Base-by-base conservation (phyloP, 495 filamentous ascomycete genomes). In the Hypoxylon crocopeplum region DNA sequence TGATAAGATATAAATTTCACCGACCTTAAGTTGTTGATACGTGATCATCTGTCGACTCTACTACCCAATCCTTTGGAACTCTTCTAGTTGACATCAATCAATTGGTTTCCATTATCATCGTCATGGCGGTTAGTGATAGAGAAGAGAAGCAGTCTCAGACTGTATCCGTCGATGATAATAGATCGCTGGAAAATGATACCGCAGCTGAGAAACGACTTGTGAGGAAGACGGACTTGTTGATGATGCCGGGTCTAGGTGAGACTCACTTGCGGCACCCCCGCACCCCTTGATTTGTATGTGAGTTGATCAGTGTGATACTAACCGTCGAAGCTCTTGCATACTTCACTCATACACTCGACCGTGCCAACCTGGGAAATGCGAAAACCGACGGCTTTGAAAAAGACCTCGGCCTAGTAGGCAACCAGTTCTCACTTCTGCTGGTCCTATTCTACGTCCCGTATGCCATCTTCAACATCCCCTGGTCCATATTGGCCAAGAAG, bases 281-380 rank as follows among this genome's bases (percentile, higher is more conserved):
- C 17, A 15, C 13, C 20, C 11, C 21, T 19, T 20, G 13, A 10
- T 32, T 15, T 11, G 12, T 45, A 5, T n/a, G n/a, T n/a, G n/a
- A n/a, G n/a, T n/a, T n/a, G 25, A 13, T 4, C 13, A 13, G n/a
- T 42, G 11, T 15, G 12, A 27, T 36, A 11, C 29, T 41, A 17
- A 50, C 45, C 4, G n/a, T 66, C 24, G 29, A 59, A 44, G 49
- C 63, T n/a, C 49, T 71, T 15, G 62, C 69, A 49, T 71, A 71
- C 57, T 60, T 71, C 29, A 71, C 69, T 38, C 69, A 73, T 24
- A 56, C 52, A 3, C 42, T 72, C 7, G 56, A 61, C 11, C 50
- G 76, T 54, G 77, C 76, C 44, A 81, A 82, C 47, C 56, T 81
- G n/a, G 71, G 70, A 36, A 75, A 75, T 53, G 72, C 72, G 11